phyloP scores from a whole-genome alignment of 345 rosid species.

The Eucalyptus cloeziana region DNA sequence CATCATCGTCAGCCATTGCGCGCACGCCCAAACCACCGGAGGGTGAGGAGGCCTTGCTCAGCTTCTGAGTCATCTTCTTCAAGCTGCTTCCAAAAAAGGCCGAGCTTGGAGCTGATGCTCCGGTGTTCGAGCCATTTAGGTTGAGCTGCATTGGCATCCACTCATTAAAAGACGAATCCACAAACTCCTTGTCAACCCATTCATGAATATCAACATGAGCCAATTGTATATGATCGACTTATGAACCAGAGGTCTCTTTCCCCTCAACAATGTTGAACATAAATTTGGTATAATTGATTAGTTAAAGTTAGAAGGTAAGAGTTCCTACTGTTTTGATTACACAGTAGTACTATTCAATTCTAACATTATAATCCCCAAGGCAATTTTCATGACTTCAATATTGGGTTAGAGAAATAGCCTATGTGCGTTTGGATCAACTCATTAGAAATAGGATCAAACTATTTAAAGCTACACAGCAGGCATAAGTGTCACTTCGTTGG shows the following conservation, averaged over 20 bases:
- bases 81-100: constrained; percentile 57
- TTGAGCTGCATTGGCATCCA: constrained; percentile 37
- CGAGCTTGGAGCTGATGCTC: constrained; percentile 45
- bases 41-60: constrained; percentile 10
- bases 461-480: neutral
- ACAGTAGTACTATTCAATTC: neutral
- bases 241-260: neutral
- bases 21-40: constrained; percentile 46
- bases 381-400: neutral
- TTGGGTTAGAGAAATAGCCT: neutral
- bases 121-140: constrained; percentile 62
- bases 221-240: neutral
- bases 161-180: neutral
- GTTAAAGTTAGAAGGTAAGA: neutral
- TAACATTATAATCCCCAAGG: neutral
- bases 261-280: neutral
- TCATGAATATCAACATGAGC: neutral
- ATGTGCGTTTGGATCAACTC: neutral
- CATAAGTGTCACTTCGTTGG: neutral
- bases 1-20: constrained; percentile 35
- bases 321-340: neutral
- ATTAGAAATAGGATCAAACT: neutral
- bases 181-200: neutral
- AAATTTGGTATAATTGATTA: neutral
- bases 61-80: constrained; percentile 55